Base-by-base conservation (phyloP, 208 protist genomes). In the Leishmania tarentolae region DNA sequence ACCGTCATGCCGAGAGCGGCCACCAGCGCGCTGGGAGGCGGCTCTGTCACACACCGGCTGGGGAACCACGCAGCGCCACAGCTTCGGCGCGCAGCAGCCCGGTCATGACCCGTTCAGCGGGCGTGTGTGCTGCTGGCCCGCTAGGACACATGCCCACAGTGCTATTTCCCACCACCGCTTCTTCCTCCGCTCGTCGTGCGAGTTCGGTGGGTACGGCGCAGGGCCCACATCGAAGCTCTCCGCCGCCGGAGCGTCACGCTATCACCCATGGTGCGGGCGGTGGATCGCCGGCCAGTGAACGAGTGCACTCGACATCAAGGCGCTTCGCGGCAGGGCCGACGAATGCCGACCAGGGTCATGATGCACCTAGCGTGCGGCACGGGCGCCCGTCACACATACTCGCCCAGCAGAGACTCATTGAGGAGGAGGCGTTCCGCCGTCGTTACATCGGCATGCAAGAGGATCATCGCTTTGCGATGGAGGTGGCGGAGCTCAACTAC, bases 401-500 rank as follows among this genome's bases (percentile, higher is more conserved):
- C 4, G 83, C 37, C 7, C 82, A 78, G 76, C 79, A 79, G 75
- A 79, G 86, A 2, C 44, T 89, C 19, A 13, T 86, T 31, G 63
- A 83, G 35, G 86, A 83, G 69, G 86, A 89, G 74, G 72, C 47
- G 0, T 82, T 89, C 37, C 79, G 78, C 13, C 86, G 86, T 11
- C 78, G 76, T 28, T 78, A 85, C 21, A 81, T 89, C 8, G 44
- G 59, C 6, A 80, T 86, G 86, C 65, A 79, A 68, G 79, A 80
- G 63, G 79, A 81, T 17, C 86, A 89, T 65, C 63, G 9, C 40
- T 83, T 84, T 37, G 56, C 73, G 31, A 70, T 77, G 1, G 69
- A 79, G 77, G 3, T 86, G 76, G 81, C 79, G 40, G 86, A 89
- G 73, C 50, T 86, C 24, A 80, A 89, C 56, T 82, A 83, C 63